Evolutionary conservation across 768 basidiomycete species (phyloP), one percentile per base, ranked within the genome.

Genomic region (Agrocybe chaxingu): DNA sequence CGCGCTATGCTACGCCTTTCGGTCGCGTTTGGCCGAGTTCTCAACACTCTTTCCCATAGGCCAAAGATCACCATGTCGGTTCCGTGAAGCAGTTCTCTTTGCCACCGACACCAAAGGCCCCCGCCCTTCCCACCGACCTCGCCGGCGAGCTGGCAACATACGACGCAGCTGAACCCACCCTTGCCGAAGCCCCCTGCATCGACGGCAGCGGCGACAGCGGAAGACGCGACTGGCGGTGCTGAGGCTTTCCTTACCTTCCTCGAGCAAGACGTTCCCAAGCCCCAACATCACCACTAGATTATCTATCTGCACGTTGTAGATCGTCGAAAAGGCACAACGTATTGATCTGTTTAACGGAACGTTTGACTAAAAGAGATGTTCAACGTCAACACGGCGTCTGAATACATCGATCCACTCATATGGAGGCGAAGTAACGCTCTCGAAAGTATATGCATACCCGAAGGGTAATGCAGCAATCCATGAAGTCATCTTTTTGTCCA

Each of bases 61-160:
- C 87, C 55, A 85, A 90, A 69, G 90, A 97, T 67, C 93, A 93
- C 47, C 91, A 93, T 67, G 83, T 92, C 60, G 91, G 90, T 49
- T 74, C 68, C 50, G 94, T 98, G 53, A 97, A 96, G 73, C 64
- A 80, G 45, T 96, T 87, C 79, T 66, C 82, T 31, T 68, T 83
- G 19, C 96, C 96, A 1, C 67, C 85, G 11, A 63, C 81, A 19
- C 97, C 96, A 45, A 76, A 82, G 51, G 69, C 83, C 2, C 95
- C 96, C 8, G 66, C 78, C 10, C 75, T 97, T 42, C 92, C 94
- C 45, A 66, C 76, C 43, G 87, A 94, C 70, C 84, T 98, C 57
- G 92, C 96, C n/a, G 69, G 85, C 13, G 92, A 96, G 60, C 84
- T 98, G 51, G 65, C 85, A 1, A 84, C 87, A 33, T 99, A 97